Base-by-base conservation (phyloP, 495 filamentous ascomycete species). In the Penicillium psychrofluorescens region DNA sequence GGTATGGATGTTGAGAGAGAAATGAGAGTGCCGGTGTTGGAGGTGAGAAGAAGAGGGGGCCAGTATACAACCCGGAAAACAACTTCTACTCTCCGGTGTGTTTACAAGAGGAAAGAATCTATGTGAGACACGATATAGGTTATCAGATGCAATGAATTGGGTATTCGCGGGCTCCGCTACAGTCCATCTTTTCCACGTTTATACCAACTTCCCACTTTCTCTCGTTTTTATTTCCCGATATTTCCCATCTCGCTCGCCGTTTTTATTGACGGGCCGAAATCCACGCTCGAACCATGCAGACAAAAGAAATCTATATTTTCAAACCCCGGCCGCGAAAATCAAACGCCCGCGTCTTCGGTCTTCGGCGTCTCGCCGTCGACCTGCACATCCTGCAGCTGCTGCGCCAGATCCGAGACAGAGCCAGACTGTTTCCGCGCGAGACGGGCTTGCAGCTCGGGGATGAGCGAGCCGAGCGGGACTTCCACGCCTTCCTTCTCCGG, bases 401-500 rank as follows among this genome's bases (percentile, higher is more conserved):
- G 38, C 4, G 59, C 46, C 38, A 65, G 37, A 33, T 29, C 51
- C 8, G 44, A 35, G 9, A 56, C 51, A 35, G 42, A 36, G 8
- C 48, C 55, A 3, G 40, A 37, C 28, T 49, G 49, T 47, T 62
- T 65, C 49, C 49, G 41, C 2, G 46, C 50, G n/a, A 66, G 53
- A 11, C 61, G 57, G 11, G 42, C n/a, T 46, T 67, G 62, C 37
- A 92, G 70, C 63, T 94, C 85, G 10, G 64, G 36, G 7, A 83
- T 74, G 42, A 92, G 53, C 36, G 81, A 70, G 28, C 56, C 60
- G 31, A 80, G 64, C 28, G 77, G 71, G 8, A 95, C 79, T 50
- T 88, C 61, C 29, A 88, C 79, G 39, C 87, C 88, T 29, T 91
- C 83, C 72, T 95, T 95, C 56, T 95, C 87, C 0, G 86, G 80